Base-by-base conservation (phyloP, 2,329 filamentous ascomycete species). In the Penicillium sp. region DNA sequence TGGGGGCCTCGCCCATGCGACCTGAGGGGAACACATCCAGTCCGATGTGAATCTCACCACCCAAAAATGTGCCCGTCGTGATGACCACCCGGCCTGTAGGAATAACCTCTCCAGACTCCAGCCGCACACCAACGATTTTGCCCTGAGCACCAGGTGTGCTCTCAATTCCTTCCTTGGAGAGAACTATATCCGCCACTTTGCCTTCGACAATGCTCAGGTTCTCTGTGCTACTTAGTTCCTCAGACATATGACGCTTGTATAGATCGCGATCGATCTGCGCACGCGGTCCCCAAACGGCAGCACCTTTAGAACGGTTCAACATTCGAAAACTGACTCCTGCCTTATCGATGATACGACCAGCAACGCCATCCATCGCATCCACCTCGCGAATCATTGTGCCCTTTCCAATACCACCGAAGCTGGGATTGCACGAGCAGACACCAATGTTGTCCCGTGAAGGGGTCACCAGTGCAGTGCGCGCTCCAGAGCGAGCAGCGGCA, bases 391-490 rank as follows among this genome's bases (percentile, higher is more conserved):
- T 79, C 79, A 99, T 97, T 9, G 90, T 97, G 14, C 94, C 94
- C 72, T 99, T 99, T 42, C 94, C 94, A 64, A 99, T 97, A n/a
- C 94, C 94, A 38, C 94, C 94, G 69, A 99, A 96, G 60, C 91
- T 96, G 1, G 93, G 93, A 71, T 97, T 97, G 77, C 93, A 97
- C 34, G 92, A 97, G 77, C 93, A 97, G 29, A 94, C 90, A 51
- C 93, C 93, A 18, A 97, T 86, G 65, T 97, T 96, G 55, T 92
- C 87, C 54, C 90, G 74, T 56, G 89, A 91, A 2, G 93, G 94
- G 1, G 94, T 99, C 45, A 99, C 81, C 61, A 99, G 83, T 1
- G 89, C 93, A 40, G 94, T 97, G 65, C 87, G 86, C 46, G 93
- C 94, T 48, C 94, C 94, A 14, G 89, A 84, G 67, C 94, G 85